Evolutionary conservation across 345 rosid species (phyloP).

Genomic region (Physaria fendleri): DNA sequence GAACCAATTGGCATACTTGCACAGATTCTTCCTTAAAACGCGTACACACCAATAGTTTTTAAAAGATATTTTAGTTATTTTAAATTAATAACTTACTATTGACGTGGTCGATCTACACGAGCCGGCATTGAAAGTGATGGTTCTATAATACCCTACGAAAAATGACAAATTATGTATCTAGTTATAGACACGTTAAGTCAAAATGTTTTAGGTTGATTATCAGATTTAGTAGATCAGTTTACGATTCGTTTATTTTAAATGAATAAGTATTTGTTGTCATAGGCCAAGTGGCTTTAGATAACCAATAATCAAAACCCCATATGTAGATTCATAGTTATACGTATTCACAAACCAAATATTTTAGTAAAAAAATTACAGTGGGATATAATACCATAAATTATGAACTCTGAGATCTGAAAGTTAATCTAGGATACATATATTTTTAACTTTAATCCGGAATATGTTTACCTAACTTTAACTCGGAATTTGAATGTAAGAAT

Average conservation of each 20-base stretch:
- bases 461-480: background rate
- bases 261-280: slow-evolving; percentile 9
- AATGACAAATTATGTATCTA: background rate
- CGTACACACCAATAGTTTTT: slow-evolving; percentile 5
- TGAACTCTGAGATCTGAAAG: no score
- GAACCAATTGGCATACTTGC: slow-evolving; percentile 9
- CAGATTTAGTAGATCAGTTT: slow-evolving; percentile 17
- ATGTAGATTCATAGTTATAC: slow-evolving; percentile 14
- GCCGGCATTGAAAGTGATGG: slow-evolving; percentile 22
- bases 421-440: no score
- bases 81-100: background rate
- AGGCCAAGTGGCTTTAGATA: slow-evolving; percentile 16
- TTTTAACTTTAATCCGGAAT: no score
- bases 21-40: slow-evolving; percentile 24
- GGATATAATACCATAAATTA: no score
- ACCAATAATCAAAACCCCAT: slow-evolving; percentile 9
- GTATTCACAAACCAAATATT: background rate
- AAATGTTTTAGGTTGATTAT: slow-evolving; percentile 7
- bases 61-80: no score
- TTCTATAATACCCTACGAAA: slow-evolving; percentile 15
- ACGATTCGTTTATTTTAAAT: slow-evolving; percentile 16
- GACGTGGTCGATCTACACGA: slow-evolving; percentile 23
- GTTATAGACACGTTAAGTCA: slow-evolving; percentile 20
- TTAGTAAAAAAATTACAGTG: background rate
- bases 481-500: background rate